Conservation (phyloP, 495 filamentous ascomycete species). For the Neurospora cerealis region DNA sequence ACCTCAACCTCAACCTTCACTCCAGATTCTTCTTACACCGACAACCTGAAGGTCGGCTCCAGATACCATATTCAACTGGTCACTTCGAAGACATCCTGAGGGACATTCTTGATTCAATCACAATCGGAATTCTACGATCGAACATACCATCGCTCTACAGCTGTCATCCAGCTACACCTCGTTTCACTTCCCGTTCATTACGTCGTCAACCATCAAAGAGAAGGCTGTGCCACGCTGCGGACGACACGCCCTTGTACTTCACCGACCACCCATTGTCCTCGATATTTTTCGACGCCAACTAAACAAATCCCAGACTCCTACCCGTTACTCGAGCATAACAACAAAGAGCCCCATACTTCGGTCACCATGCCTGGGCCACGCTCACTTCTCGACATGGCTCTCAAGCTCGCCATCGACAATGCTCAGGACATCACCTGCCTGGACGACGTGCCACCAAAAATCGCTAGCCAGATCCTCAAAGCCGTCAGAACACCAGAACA, state of each 20-base stretch:
- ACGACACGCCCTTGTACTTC: neutral
- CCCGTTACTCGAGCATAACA: neutral
- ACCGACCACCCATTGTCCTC: neutral
- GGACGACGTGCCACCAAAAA: constrained; percentile 4
- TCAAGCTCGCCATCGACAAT: constrained; percentile 20
- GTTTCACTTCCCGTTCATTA: neutral
- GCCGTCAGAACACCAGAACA: constrained; percentile 22
- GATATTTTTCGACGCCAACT: neutral
- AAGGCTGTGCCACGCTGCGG: neutral
- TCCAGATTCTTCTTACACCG: neutral
- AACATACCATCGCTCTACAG: neutral
- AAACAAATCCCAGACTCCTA: neutral
- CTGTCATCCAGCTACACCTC: neutral
- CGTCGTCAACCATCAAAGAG: neutral
- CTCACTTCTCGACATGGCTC: constrained; percentile 26
- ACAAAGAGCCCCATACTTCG: neutral
- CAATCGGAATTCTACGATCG: neutral
- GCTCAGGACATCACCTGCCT: constrained; percentile 8
- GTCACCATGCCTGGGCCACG: constrained; percentile 16
- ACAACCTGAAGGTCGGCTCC: neutral
- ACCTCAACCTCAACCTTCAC: neutral
- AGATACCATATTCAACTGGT: neutral
- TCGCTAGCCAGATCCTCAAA: constrained; percentile 15
- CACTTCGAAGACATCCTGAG: neutral
- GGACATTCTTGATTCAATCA: neutral